Conservation (phyloP, 2,329 filamentous ascomycete genomes). For the Lecanicillium sp. region DNA sequence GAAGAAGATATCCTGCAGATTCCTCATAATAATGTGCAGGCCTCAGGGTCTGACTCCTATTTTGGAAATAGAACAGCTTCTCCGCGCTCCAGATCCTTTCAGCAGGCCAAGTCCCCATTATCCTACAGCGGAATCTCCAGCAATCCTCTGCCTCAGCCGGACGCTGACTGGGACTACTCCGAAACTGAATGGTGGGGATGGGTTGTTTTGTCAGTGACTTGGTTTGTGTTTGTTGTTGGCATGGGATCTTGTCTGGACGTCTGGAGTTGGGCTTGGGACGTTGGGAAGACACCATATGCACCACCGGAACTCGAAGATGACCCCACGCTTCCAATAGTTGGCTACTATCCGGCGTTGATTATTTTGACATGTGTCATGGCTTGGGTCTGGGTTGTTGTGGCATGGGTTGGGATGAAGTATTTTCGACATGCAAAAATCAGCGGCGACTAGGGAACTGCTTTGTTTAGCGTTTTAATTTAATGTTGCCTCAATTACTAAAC, state of each 20-base stretch:
- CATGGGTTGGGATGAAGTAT: constrained; percentile 99
- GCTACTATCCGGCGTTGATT: constrained; percentile 92
- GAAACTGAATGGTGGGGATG: constrained; percentile 99
- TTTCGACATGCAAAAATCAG: constrained; percentile 93
- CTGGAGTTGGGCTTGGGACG: constrained; percentile 99
- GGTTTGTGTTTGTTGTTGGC: constrained; percentile 91
- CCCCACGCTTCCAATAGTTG: constrained; percentile 85
- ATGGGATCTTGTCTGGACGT: constrained; percentile 94
- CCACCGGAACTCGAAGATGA: constrained; percentile 94
- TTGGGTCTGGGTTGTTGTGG: constrained; percentile 96
- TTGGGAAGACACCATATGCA: constrained; percentile 90
- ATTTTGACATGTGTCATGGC: constrained; percentile 93
- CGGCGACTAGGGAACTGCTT: constrained; percentile 41
- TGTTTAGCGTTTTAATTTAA: too few species aligned
- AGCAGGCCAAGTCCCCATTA: constrained; percentile 51
- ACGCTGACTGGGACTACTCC: constrained; percentile 72
- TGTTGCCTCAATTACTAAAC: too few species aligned
- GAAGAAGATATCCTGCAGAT: constrained; percentile 73
- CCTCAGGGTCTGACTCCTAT: constrained; percentile 55
- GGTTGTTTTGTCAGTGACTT: constrained; percentile 83
- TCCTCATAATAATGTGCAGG: constrained; percentile 36
- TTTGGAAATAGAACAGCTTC: constrained; percentile 36
- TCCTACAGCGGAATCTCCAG: constrained; percentile 45
- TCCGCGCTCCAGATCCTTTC: constrained; percentile 38
- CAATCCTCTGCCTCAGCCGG: constrained; percentile 38